Evolutionary conservation across 1,284 basidiomycete genomes (phyloP).

Genomic region (Ceratobasidium papillatum): DNA sequence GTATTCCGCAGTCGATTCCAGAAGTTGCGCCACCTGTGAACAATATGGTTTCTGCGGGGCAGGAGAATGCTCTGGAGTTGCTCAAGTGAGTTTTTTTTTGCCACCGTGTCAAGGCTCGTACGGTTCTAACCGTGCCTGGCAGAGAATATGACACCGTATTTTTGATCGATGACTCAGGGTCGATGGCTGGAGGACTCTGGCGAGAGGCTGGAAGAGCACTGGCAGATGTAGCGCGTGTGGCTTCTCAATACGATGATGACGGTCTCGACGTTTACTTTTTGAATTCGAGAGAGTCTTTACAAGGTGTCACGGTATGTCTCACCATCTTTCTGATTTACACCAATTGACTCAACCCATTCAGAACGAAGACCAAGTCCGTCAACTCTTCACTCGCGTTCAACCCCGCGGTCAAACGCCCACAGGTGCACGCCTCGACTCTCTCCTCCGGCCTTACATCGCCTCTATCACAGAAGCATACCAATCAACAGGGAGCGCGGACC

Average conservation of each 20-base stretch:
- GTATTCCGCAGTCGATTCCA: constrained; percentile 4
- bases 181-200: constrained; percentile 63
- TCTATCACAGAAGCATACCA: constrained; percentile 55
- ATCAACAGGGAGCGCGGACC: constrained; percentile 41
- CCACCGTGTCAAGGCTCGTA: neutral
- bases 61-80: constrained; percentile 30
- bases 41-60: neutral
- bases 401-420: constrained; percentile 62
- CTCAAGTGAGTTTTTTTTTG: constrained; percentile 27
- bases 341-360: neutral
- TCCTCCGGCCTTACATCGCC: constrained; percentile 59
- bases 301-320: constrained; percentile 24
- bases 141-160: constrained; percentile 50
- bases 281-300: neutral
- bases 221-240: constrained; percentile 56
- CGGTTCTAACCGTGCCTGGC: neutral
- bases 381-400: constrained; percentile 57
- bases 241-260: constrained; percentile 58
- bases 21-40: neutral
- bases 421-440: constrained; percentile 58
- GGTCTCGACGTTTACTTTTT: constrained; percentile 62
- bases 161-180: constrained; percentile 66
- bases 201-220: constrained; percentile 58
- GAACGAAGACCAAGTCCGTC: constrained; percentile 49
- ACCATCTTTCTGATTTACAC: neutral